A percentile compares a stretch with the other conserved stretches of the same genome.
These are phyloP conservation scores for Trichophyton schoenleinii DNA, from an alignment of 2,329 filamentous ascomycete genomes.

Conservation along the genomic window DNA sequence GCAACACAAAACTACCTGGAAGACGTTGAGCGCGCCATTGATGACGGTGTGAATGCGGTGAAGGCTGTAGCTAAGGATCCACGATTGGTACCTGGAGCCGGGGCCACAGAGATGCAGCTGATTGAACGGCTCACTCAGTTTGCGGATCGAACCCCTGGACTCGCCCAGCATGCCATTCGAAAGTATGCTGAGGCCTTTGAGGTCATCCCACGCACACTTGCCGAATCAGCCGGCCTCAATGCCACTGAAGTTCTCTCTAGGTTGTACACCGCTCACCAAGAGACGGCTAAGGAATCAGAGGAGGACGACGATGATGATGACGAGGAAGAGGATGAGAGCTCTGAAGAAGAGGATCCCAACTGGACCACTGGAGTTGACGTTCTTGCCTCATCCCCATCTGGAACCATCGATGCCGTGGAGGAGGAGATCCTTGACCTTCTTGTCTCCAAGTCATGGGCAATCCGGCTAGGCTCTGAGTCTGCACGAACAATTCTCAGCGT, in stretches of 20 bases:
- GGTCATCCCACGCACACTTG: conserved; percentile 84
- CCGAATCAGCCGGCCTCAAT: conserved; percentile 88
- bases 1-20: conserved; percentile 97
- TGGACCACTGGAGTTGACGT: conserved; percentile 93
- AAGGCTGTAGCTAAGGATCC: conserved; percentile 95
- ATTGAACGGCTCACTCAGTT: conserved; percentile 82
- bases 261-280: conserved; percentile 84
- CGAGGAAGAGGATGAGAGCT: conserved; percentile 23
- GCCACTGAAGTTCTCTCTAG: conserved; percentile 91
- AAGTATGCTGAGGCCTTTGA: conserved; percentile 97
- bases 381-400: conserved; percentile 70
- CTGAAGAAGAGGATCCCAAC: conserved; percentile 58
- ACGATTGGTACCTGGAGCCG: conserved; percentile 81
- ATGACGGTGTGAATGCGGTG: conserved; percentile 95
- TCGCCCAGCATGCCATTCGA: conserved; percentile 92
- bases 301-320: conserved; percentile 14
- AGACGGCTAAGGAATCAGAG: conserved; percentile 36
- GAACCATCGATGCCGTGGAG: conserved; percentile 72
- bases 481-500: conserved; percentile 89
- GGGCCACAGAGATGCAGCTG: conserved; percentile 86
- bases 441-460: conserved; percentile 88
- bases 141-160: conserved; percentile 81
- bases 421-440: conserved; percentile 87
- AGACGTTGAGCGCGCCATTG: conserved; percentile 90
- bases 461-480: conserved; percentile 90